phyloP scores from a whole-genome alignment of 2,329 filamentous ascomycete species.

The Trichoderma simmonsii region DNA sequence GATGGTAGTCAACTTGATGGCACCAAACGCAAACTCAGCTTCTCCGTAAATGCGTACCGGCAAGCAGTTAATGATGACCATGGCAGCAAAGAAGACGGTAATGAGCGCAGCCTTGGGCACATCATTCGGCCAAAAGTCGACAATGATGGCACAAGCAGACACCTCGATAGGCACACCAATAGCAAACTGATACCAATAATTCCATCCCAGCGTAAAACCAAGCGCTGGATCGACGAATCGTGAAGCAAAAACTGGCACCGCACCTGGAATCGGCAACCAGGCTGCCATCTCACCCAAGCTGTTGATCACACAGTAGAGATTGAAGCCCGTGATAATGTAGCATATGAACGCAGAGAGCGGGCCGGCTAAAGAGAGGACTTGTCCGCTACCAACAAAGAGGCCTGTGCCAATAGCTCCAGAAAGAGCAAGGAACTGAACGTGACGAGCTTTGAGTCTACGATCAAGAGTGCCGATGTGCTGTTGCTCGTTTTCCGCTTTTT shows the following conservation, averaged over 20 bases:
- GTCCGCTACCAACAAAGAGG: slow-evolving; percentile 44
- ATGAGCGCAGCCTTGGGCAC: slow-evolving; percentile 33
- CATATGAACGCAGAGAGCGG: slow-evolving; percentile 41
- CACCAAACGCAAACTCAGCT: slow-evolving; percentile 49
- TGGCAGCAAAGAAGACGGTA: slow-evolving; percentile 37
- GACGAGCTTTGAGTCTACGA: slow-evolving; percentile 39
- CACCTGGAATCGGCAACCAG: slow-evolving; percentile 58
- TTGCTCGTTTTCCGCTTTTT: slow-evolving; percentile 22
- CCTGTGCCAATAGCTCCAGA: slow-evolving; percentile 44
- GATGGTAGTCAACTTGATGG: slow-evolving; percentile 48
- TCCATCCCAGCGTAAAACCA: slow-evolving; percentile 50
- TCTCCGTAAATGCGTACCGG: slow-evolving; percentile 50
- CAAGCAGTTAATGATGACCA: slow-evolving; percentile 39
- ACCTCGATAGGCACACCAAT: slow-evolving; percentile 49
- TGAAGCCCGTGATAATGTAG: slow-evolving; percentile 44
- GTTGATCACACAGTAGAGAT: slow-evolving; percentile 47
- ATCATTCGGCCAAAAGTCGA: slow-evolving; percentile 42
- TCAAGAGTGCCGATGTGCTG: slow-evolving; percentile 36
- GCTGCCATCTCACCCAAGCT: slow-evolving; percentile 58
- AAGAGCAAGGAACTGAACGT: slow-evolving; percentile 42
- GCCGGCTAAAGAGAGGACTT: slow-evolving; percentile 41
- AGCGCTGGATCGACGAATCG: slow-evolving; percentile 46
- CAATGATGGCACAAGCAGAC: slow-evolving; percentile 44
- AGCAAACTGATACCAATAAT: slow-evolving; percentile 51
- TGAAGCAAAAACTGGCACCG: slow-evolving; percentile 47